A percentile compares a stretch with the other conserved stretches of the same genome.
These are phyloP conservation scores for Neoscytalidium dimidiatum DNA, from an alignment of 2,329 filamentous ascomycete genomes.

Conservation along the genomic window DNA sequence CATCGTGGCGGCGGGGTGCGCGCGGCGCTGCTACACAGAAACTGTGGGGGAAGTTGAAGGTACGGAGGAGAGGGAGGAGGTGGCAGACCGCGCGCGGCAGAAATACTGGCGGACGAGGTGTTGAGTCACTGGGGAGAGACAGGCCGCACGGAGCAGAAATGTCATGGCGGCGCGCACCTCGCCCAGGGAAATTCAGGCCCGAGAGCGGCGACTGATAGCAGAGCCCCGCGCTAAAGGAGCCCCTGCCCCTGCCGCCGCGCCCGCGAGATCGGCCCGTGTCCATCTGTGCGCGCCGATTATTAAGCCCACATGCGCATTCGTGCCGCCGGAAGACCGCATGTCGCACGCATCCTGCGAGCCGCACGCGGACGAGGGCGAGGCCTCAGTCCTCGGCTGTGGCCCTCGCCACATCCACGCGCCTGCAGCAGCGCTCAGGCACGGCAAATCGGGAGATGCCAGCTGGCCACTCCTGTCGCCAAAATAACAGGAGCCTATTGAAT, in stretches of 20 bases:
- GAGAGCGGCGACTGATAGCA: constrained; percentile 16
- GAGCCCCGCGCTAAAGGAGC: constrained; percentile 10
- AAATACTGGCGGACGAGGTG: not conserved
- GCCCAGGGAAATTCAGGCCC: not conserved
- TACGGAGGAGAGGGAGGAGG: not conserved
- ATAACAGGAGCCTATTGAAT: not conserved
- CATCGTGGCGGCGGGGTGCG: constrained; percentile 60
- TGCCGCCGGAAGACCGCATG: not conserved
- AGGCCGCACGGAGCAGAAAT: not conserved
- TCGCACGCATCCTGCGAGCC: not conserved
- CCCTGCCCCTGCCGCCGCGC: not conserved
- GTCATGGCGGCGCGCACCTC: not conserved
- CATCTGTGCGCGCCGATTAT: not conserved
- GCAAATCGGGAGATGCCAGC: not conserved
- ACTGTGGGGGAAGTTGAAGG: constrained; percentile 14
- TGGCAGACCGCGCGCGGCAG: constrained; percentile 13
- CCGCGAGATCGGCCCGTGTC: constrained; percentile 8
- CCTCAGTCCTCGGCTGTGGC: not conserved
- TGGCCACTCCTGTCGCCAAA: not conserved
- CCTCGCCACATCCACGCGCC: not conserved
- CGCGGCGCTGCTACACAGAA: not conserved
- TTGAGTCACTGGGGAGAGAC: constrained; percentile 16
- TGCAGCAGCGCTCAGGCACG: not conserved
- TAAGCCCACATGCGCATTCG: not conserved
- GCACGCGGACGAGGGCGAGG: no score